Evolutionary conservation across 176 grass and related monocot genomes (phyloP).

Genomic region (Dendrocalamus sinicus): DNA sequence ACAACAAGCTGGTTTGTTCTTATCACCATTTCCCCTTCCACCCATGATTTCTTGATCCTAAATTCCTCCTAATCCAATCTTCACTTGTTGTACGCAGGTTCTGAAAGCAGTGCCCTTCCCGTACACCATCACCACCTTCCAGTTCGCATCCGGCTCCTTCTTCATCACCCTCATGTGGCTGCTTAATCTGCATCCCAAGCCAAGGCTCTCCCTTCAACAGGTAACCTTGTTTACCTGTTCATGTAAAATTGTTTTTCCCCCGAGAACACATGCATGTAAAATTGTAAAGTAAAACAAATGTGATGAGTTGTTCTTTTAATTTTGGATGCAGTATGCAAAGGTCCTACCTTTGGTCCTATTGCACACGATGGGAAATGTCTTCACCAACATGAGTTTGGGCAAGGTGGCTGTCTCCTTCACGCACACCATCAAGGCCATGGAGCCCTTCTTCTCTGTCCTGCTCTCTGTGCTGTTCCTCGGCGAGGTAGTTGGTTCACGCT

Average conservation of each 20-base stretch:
- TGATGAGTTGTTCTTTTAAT: neutral
- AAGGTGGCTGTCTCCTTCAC: constrained; percentile 97
- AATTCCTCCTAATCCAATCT: neutral
- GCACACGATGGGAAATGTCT: constrained; percentile 76
- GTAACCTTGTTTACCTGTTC: constrained; percentile 29
- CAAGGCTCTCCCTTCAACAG: constrained; percentile 74
- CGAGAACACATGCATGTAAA: neutral
- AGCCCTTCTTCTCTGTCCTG: constrained; percentile 92
- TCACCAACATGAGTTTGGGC: constrained; percentile 91
- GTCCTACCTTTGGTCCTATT: constrained; percentile 74
- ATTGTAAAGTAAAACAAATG: neutral
- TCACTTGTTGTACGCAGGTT: constrained; percentile 53
- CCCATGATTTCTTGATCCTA: neutral
- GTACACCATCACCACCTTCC: constrained; percentile 80
- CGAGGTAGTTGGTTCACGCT: constrained; percentile 47
- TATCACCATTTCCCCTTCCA: neutral
- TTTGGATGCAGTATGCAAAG: constrained; percentile 59
- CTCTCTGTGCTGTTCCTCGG: constrained; percentile 81
- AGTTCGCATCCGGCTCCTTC: constrained; percentile 77
- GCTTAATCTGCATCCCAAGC: constrained; percentile 71
- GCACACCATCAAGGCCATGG: constrained; percentile 93
- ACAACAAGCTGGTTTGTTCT: constrained; percentile 65
- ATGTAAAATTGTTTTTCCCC: neutral
- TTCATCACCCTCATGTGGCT: constrained; percentile 89
- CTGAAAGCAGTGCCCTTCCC: constrained; percentile 85